Base-by-base conservation (phyloP, 768 basidiomycete species). In the Leccinum imitatum region DNA sequence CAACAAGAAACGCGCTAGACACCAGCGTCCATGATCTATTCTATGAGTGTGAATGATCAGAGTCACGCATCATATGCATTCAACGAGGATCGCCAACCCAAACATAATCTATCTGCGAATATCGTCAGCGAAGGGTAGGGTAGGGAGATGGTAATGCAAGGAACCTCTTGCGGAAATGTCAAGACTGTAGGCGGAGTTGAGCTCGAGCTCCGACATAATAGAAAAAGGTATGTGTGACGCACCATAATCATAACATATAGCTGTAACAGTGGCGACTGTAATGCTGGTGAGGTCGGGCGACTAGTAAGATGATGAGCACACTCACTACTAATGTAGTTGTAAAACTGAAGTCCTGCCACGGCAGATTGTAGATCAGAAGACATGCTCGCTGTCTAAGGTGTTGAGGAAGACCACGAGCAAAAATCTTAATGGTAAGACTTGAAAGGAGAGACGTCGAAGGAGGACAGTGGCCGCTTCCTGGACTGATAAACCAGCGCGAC, bases 181-280 rank as follows among this genome's bases (percentile, higher is more conserved):
- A 70, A 23, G 21, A 68, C 69, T 69, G 47, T 52, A 7, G 17
- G 23, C 8, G 50, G 17, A 50, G 14, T 23, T 50, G 47, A 25
- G 4, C 23, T 27, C 23, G 4, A 23, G 25, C 31, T 53, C 1
- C 6, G 21, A 19, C 41, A 60, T 14, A 3, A 9, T 21, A 10
- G 1, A 8, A 44, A 47, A 37, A 2, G 39, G 27, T 17, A 15
- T n/a, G 30, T 10, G 27, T 10, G 5, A 61, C 68, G 52, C 51
- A 69, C 68, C 13, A 39, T 65, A 70, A 35, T 69, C 68, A 54
- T 69, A 67, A 21, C 27, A 4, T 21, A 67, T 30, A 5, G 55
- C 65, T 6, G 63, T 50, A 15, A 21, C 37, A 19, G 56, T 23
- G 21, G 25, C 51, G 4, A 69, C 69, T 71, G 54, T 30, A 46